A percentile compares a stretch with the other conserved stretches of the same genome.
Conservation (phyloP, 2,329 filamentous ascomycete species). For the Colletotrichum graminicola region DNA sequence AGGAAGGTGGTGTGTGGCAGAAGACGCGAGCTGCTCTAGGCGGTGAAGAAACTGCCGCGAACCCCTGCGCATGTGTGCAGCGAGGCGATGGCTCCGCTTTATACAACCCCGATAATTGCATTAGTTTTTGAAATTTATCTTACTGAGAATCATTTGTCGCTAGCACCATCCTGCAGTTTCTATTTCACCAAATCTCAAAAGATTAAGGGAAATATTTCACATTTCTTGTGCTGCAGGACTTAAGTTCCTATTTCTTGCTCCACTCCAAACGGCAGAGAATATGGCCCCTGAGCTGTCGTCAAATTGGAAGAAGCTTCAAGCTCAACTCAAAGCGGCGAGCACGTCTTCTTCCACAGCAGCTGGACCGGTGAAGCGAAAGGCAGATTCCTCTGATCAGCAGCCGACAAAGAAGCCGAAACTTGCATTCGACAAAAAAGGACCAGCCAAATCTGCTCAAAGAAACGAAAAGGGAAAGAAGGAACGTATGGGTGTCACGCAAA, state of each 20-base stretch:
- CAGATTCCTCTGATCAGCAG: constrained; percentile 47
- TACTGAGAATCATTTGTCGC: constrained; percentile 1
- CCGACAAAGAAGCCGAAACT: constrained; percentile 50
- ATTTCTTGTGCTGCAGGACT: not conserved
- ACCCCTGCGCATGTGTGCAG: constrained; percentile 11
- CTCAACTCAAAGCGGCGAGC: constrained; percentile 65
- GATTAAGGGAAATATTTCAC: not conserved
- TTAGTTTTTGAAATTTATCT: constrained; percentile 25
- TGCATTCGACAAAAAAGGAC: constrained; percentile 24
- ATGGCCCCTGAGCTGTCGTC: constrained; percentile 68
- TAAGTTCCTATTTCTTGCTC: not conserved
- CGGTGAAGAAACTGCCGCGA: constrained; percentile 32
- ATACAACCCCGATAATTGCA: constrained; percentile 22
- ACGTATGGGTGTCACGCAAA: constrained; percentile 70
- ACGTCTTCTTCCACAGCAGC: constrained; percentile 50
- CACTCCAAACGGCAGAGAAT: constrained; percentile 23
- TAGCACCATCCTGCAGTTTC: not conserved
- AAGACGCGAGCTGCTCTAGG: constrained; percentile 34
- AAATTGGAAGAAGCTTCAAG: constrained; percentile 85
- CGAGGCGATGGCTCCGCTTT: not conserved
- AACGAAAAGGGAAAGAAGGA: constrained; percentile 47
- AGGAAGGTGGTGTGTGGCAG: constrained; percentile 38
- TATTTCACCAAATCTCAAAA: not conserved
- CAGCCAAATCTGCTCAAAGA: constrained; percentile 40
- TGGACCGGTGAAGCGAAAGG: constrained; percentile 56